Percentiles rank a stretch among this genome's conserved stretches.
phyloP scores from a whole-genome alignment of 257 asterid genomes.

The Jaltomata sinuosa region DNA sequence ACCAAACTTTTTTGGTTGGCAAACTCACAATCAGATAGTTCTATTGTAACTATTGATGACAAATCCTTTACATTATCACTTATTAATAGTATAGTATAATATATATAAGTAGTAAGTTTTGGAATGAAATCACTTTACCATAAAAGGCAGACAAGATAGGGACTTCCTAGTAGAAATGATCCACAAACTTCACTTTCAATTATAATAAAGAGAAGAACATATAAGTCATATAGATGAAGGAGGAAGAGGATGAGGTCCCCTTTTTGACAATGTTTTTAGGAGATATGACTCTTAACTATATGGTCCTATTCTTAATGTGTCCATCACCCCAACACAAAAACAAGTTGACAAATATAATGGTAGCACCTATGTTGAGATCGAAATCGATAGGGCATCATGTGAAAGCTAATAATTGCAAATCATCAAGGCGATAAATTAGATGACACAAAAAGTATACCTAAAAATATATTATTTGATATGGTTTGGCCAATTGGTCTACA shows the following conservation, averaged over 20 bases:
- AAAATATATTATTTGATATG: no score
- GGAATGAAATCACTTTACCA: background rate
- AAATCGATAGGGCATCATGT: no score
- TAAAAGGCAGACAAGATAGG: background rate
- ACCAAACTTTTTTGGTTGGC: no score
- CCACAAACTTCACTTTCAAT: constrained; percentile 4
- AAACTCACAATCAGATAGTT: no score
- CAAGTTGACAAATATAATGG: constrained; percentile 13
- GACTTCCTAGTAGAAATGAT: background rate
- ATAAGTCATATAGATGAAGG: background rate
- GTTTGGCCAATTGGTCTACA: no score
- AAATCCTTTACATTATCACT: no score
- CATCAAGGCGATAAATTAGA: no score
- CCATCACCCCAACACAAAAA: constrained; percentile 19
- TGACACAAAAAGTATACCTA: no score
- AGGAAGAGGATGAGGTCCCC: constrained; percentile 8
- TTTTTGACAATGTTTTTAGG: background rate
- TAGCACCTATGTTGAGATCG: background rate
- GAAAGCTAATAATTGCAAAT: no score
- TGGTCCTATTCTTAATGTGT: constrained; percentile 19
- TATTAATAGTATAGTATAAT: no score
- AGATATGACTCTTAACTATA: constrained; percentile 8
- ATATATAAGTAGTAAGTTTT: no score
- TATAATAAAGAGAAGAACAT: background rate
- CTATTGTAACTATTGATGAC: no score